phyloP scores from a whole-genome alignment of 1,284 basidiomycete species.

The Ceratobasidium papillatum region DNA sequence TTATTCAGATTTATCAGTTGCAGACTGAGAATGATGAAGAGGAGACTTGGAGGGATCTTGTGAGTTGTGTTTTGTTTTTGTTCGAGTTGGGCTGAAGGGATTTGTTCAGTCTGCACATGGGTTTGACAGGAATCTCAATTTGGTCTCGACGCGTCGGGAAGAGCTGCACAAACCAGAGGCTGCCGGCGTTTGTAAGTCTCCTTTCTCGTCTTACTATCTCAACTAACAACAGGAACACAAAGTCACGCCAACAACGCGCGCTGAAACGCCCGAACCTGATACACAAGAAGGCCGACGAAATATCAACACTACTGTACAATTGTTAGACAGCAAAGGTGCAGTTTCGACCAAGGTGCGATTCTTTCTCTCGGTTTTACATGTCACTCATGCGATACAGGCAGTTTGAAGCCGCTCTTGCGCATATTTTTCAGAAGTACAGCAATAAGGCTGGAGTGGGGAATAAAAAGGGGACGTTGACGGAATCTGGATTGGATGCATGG shows the following conservation, averaged over 20 bases:
- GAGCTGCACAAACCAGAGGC: slow-evolving; percentile 9
- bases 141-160: slow-evolving; percentile 67
- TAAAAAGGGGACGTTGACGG: slow-evolving; percentile 52
- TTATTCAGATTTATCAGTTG: slow-evolving; percentile 79
- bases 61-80: slow-evolving; percentile 51
- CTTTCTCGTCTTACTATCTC: not conserved
- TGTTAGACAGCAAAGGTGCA: slow-evolving; percentile 59
- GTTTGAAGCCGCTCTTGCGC: slow-evolving; percentile 70
- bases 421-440: slow-evolving; percentile 79
- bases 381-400: slow-evolving; percentile 48
- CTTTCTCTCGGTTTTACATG: not conserved
- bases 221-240: not conserved
- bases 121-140: slow-evolving; percentile 69
- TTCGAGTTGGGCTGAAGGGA: not conserved
- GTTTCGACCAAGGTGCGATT: slow-evolving; percentile 28
- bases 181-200: slow-evolving; percentile 14
- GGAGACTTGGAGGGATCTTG: slow-evolving; percentile 82
- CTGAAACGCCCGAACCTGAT: slow-evolving; percentile 68
- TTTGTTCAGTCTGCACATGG: slow-evolving; percentile 69
- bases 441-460: slow-evolving; percentile 3
- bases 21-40: slow-evolving; percentile 83
- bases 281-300: slow-evolving; percentile 68
- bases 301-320: slow-evolving; percentile 49
- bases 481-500: slow-evolving; percentile 73
- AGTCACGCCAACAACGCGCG: slow-evolving; percentile 52